These are phyloP conservation scores for Closterium sp. DNA, from an alignment of 139 green algal genomes.

Conservation along the genomic window DNA sequence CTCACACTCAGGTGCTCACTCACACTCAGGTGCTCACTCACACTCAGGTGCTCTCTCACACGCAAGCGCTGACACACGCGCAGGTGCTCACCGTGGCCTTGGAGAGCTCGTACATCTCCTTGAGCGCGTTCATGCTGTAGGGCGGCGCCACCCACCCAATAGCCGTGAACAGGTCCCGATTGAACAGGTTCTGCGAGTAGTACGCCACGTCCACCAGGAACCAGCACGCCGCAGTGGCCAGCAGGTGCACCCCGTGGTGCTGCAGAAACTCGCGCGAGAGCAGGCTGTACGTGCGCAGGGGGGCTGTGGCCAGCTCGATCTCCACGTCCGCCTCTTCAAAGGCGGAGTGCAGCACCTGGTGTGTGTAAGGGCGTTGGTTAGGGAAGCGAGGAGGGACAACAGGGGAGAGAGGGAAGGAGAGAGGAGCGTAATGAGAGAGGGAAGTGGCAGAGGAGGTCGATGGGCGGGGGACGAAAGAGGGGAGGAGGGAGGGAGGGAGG, in stretches of 20 bases:
- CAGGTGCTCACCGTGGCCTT: constrained; percentile 1
- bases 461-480: background rate
- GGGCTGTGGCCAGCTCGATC: background rate
- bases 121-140: constrained; percentile 21
- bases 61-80: background rate
- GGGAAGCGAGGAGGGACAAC: background rate
- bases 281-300: constrained; percentile 1
- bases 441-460: background rate
- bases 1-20: background rate
- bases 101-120: constrained; percentile 45
- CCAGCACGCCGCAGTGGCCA: constrained; percentile 50
- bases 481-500: background rate
- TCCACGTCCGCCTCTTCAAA: background rate
- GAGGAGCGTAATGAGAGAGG: background rate
- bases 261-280: constrained; percentile 33
- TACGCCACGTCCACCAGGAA: constrained; percentile 60
- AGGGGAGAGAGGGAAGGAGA: background rate
- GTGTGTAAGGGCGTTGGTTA: background rate
- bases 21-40: background rate
- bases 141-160: constrained; percentile 40
- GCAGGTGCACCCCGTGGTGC: constrained; percentile 27
- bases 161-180: constrained; percentile 47
- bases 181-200: constrained; percentile 60
- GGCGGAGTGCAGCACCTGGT: background rate
- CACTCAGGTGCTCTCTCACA: background rate